Base-by-base conservation (phyloP, 2,329 filamentous ascomycete genomes). In the Exophiala oligosperma region DNA sequence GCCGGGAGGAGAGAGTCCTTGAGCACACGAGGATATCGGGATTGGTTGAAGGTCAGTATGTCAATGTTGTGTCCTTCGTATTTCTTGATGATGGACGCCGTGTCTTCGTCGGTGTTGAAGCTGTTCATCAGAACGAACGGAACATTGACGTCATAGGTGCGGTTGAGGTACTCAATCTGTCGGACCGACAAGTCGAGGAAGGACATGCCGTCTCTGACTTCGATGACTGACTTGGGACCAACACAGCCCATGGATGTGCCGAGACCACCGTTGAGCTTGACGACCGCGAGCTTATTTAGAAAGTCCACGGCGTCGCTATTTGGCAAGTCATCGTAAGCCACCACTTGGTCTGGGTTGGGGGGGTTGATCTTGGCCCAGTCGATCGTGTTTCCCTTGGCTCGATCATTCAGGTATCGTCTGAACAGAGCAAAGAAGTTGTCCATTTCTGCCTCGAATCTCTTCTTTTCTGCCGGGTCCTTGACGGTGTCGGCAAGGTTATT, bases 361-460 rank as follows among this genome's bases (percentile, higher is more conserved):
- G 94, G 94, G 54, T 90, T 89, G 75, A 99, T 99, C 72, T 92
- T 91, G 66, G 95, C 92, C 94, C 94, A 99, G 76, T 96, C 91
- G 84, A 94, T 85, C 52, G 86, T 86, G 75, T 94, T 97, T 76
- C 93, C 92, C 86, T 97, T 97, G 73, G 94, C 93, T 84, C 97
- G 96, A 81, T 97, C 94, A 75, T 97, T 97, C 64, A 99, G 82
- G 79, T 97, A 99, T 79, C 94, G 87, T 73, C 94, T 90, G 88
- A 99, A 99, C 63, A 99, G 89, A 61, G 92, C 89, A 74, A 99
- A 99, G 84, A 99, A 99, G 87, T 99, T 99, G 85, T 99, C 94
- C 92, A 97, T 97, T 80, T 99, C 93, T 3, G 92, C 95, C 81
- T 97, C 93, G 77, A 97, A 97, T 67, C 95, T 86, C 90, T 79